Base-by-base conservation (phyloP, 2,329 filamentous ascomycete genomes). In the Monilinia vaccinii-corymbosi region DNA sequence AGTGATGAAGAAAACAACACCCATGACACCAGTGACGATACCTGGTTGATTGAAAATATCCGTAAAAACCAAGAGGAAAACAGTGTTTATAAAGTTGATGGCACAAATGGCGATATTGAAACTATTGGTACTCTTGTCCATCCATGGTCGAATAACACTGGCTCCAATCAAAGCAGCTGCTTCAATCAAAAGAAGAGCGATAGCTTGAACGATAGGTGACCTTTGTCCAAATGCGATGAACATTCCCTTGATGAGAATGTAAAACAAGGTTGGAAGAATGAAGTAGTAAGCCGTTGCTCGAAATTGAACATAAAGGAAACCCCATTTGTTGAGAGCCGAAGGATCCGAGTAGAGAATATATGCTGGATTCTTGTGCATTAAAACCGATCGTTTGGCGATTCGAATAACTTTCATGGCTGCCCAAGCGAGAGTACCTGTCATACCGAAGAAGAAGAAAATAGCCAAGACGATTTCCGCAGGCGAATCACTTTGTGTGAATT, bases 261-360 rank as follows among this genome's bases (percentile, higher is more conserved):
- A 96, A 57, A 77, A 75, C 60, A 97, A 79, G 57, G 87, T 76
- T 0, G 91, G 90, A 40, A 95, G 82, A 68, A 97, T 90, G 74
- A 93, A 97, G 78, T 95, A 97, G 81, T 96, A 97, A 44, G 91
- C 91, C 2, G 91, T 93, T 44, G 93, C 93, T 70, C 93, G 89
- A 81, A 96, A 97, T 74, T 96, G 92, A 45, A 97, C 91, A 72
- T 97, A 97, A 65, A 97, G 83, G 79, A 97, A 97, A 25, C 93
- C 93, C 93, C 92, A 97, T 76, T 96, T 96, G 82, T 97, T 96
- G 65, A 97, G 82, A 57, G 89, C 87, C 64, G 90, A 83, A n/a
- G 92, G 91, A 70, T 97, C 92, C 2, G 93, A 96, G 77, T 95
- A 97, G 63, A 97, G 85, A 68, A 97, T 96, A 75, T 97, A 97